Percentiles rank a stretch among this genome's conserved stretches.
phyloP scores from a whole-genome alignment of 306 rosid species.

The Quercus engelmannii region DNA sequence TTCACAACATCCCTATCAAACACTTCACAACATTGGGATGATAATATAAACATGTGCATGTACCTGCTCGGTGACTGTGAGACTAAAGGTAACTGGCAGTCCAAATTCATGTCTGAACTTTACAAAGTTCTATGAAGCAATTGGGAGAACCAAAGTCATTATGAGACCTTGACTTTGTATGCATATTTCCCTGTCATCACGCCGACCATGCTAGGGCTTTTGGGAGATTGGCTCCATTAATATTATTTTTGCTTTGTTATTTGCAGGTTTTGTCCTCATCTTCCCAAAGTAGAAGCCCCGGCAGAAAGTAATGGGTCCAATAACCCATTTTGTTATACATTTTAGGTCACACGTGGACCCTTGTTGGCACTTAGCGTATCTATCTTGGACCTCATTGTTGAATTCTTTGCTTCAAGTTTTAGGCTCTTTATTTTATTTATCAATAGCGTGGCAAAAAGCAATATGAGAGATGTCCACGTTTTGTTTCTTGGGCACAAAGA shows the following conservation, averaged over 20 bases:
- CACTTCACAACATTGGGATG: neutral
- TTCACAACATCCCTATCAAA: too few species aligned
- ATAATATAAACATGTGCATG: neutral
- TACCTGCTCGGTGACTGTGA: conserved; percentile 17
- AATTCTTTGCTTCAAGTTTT: conserved; percentile 25
- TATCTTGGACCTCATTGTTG: conserved; percentile 18
- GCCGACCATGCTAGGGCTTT: conserved; percentile 60
- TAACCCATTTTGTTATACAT: conserved; percentile 28
- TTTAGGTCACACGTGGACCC: conserved; percentile 55
- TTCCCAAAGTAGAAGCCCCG: conserved; percentile 24
- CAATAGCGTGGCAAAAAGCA: conserved; percentile 6
- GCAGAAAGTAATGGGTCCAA: conserved; percentile 21
- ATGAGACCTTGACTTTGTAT: conserved; percentile 49
- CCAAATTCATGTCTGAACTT: conserved; percentile 18
- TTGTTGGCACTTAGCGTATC: conserved; percentile 16
- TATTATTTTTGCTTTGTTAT: conserved; percentile 10
- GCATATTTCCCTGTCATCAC: conserved; percentile 30
- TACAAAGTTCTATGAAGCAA: conserved; percentile 21
- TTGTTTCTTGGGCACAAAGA: too few species aligned
- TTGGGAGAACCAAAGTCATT: conserved; percentile 20
- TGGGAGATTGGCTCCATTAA: conserved; percentile 28
- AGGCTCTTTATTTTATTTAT: conserved; percentile 2
- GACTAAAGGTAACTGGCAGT: neutral
- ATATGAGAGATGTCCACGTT: too few species aligned
- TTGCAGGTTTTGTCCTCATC: conserved; percentile 37